Conservation (phyloP, 495 filamentous ascomycete species). For the Chaetomium cochliodes region DNA sequence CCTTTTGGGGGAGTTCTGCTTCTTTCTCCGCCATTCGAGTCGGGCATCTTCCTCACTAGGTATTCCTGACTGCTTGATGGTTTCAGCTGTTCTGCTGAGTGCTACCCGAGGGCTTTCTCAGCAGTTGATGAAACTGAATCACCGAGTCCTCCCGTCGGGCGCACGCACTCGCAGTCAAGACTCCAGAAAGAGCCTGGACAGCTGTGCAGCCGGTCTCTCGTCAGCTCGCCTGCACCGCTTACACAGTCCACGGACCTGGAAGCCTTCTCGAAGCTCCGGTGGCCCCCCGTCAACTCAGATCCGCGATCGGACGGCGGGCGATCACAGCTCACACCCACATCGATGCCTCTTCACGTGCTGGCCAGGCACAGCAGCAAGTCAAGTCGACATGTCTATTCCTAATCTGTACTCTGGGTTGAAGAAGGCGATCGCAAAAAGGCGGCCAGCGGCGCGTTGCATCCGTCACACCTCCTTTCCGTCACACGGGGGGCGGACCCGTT, state of each 20-base stretch:
- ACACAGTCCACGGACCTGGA: background rate
- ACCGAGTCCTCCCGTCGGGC: background rate
- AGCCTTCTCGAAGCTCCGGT: slow-evolving; percentile 4
- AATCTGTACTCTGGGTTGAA: too few relatives aligned
- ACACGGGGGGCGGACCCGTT: slow-evolving; percentile 14
- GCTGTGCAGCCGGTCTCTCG: background rate
- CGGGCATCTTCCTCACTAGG: background rate
- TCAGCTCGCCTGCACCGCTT: background rate
- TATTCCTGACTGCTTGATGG: too few relatives aligned
- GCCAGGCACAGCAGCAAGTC: background rate
- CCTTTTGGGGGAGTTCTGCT: slow-evolving; percentile 6
- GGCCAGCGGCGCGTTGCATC: slow-evolving; percentile 5
- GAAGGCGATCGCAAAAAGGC: background rate
- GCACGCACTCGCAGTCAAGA: too few relatives aligned
- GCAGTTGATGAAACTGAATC: background rate
- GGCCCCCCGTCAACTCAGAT: background rate
- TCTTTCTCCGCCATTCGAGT: slow-evolving; percentile 3
- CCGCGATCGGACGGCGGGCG: slow-evolving; percentile 3
- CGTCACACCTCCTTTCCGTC: slow-evolving; percentile 28
- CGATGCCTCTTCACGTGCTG: slow-evolving; percentile 32
- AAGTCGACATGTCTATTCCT: too few relatives aligned
- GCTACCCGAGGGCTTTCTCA: background rate
- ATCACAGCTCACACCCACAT: slow-evolving; percentile 17
- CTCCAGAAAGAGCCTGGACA: background rate
- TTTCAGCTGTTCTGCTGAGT: background rate